Evolutionary conservation across 2,329 filamentous ascomycete species (phyloP).

Genomic region (Trichoderma polysporum): DNA sequence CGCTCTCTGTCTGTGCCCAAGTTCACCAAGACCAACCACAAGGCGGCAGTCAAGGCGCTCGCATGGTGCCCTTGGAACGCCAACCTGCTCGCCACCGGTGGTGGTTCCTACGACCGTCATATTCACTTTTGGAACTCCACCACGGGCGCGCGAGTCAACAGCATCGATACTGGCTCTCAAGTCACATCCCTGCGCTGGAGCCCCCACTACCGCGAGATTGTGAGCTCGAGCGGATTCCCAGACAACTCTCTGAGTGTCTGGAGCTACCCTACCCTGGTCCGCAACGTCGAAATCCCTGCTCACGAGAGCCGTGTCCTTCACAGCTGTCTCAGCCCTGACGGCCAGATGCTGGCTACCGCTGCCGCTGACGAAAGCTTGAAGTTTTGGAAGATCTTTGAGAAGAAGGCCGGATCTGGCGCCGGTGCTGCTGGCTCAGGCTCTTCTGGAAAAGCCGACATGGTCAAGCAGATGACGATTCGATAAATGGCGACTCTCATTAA

Average conservation of each 20-base stretch:
- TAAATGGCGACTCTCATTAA: constrained; percentile 44
- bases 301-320: constrained; percentile 96
- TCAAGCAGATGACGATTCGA: constrained; percentile 94
- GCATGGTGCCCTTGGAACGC: constrained; percentile 99
- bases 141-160: constrained; percentile 95
- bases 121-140: constrained; percentile 99
- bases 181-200: constrained; percentile 97
- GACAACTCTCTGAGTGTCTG: constrained; percentile 99
- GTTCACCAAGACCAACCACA: constrained; percentile 99
- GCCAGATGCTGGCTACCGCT: constrained; percentile 95
- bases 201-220: constrained; percentile 95
- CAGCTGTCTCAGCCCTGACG: constrained; percentile 94
- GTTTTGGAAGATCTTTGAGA: constrained; percentile 99
- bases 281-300: constrained; percentile 96
- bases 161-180: constrained; percentile 96
- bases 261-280: constrained; percentile 96
- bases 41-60: constrained; percentile 95
- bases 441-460: constrained; percentile 77
- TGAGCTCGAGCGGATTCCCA: constrained; percentile 96
- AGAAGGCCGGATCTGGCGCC: constrained; percentile 77
- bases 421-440: constrained; percentile 64
- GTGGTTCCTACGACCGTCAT: constrained; percentile 93
- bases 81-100: constrained; percentile 93
- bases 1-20: constrained; percentile 90
- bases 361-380: constrained; percentile 96